A percentile compares a stretch with the other conserved stretches of the same genome.
Evolutionary conservation across 78 protist species (phyloP).

Genomic region (Emiliania huxleyi): DNA sequence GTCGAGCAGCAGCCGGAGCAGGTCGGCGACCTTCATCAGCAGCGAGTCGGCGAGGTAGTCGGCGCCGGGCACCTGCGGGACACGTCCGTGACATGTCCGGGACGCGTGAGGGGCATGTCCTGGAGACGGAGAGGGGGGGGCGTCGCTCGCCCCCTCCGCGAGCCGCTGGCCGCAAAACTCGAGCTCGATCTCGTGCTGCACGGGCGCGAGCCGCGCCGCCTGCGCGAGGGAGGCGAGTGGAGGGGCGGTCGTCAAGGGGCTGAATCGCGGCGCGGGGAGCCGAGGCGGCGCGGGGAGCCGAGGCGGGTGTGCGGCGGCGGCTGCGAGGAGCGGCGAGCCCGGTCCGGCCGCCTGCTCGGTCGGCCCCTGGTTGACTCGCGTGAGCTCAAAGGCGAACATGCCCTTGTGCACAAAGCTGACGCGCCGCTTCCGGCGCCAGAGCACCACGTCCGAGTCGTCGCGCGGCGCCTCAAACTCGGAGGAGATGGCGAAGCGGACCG

Average conservation of each 20-base stretch:
- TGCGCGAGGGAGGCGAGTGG: no score
- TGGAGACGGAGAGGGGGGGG: no score
- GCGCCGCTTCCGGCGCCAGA: background rate
- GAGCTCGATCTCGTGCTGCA: background rate
- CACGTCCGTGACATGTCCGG: no score
- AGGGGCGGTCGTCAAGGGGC: no score
- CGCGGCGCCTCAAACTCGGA: background rate
- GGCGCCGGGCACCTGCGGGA: no score
- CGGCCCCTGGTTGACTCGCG: background rate
- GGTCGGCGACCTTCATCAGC: background rate
- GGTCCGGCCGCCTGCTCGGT: background rate
- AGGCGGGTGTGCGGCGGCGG: no score
- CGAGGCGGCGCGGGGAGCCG: no score
- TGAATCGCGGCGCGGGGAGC: no score
- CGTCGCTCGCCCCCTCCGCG: no score
- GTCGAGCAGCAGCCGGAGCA: background rate
- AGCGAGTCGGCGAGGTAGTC: background rate
- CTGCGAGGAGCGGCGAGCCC: no score
- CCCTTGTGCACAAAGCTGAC: background rate
- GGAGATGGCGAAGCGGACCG: background rate
- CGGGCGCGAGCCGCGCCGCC: no score
- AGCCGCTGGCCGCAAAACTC: background rate
- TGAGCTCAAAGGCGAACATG: background rate
- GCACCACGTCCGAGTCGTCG: background rate
- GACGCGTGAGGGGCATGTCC: no score